Evolutionary conservation across 139 green algal species (phyloP), one percentile per base, ranked within the genome.

Genomic region (Chlamydomonas schloesseri): DNA sequence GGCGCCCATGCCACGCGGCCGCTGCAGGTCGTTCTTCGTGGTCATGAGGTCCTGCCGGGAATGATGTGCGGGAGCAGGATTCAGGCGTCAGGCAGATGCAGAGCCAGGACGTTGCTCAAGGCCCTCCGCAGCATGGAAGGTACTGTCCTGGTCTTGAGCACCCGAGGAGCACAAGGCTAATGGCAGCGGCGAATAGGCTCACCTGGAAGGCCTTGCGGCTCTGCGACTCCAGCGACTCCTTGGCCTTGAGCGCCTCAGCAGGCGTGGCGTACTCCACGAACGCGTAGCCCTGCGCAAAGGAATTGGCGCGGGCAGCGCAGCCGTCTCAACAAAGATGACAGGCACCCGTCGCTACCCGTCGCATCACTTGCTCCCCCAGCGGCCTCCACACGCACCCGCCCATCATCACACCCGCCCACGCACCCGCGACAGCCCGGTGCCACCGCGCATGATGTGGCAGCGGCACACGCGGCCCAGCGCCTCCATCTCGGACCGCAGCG

Each of bases 261-360:
- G 91, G 88, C 42, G 89, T 82, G 65, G 80, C 80, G 78, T 90
- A 96, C 78, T 96, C 93, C 17, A 93, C 92, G 88, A 96, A 94
- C 6, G 64, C 93, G 36, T 96, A 96, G 26, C 78, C 89, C 91
- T 94, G 87, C 62, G n/a, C n/a, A n/a, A n/a, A n/a, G n/a, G n/a
- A n/a, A n/a, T n/a, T n/a, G n/a, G n/a, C n/a, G n/a, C n/a, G n/a
- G n/a, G n/a, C n/a, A n/a, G 15, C 13, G 14, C 15, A 60, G 14
- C 13, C 62, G 11, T 50, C 15, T 37, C 13, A 17, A 33, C 64
- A 71, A 24, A 10, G 10, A 17, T 18, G 24, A 71, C 28, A 71
- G 15, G 9, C n/a, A n/a, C 14, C 50, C 26, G 3, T 31, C 42
- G 17, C 26, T 33, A 42, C 6, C 33, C 47, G 72, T 42, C 72